phyloP scores from a whole-genome alignment of 345 rosid genomes.

The Brassica rapa region DNA sequence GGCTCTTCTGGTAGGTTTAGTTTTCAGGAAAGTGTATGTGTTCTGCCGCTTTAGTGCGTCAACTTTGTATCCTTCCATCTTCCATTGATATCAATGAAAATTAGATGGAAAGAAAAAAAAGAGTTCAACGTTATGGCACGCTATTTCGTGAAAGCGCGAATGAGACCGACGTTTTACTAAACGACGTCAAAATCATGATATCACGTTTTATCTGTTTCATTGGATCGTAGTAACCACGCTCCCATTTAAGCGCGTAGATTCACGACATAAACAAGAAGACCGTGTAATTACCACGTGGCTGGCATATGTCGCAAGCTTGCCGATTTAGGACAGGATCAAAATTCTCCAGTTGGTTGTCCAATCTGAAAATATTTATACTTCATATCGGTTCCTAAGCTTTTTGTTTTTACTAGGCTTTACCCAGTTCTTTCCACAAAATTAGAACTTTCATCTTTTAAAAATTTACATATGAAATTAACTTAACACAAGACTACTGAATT shows the following conservation, averaged over 20 bases:
- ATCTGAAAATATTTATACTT: background rate
- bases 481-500: background rate
- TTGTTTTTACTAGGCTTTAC: background rate
- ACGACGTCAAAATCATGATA: background rate
- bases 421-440: background rate
- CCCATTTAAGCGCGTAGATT: background rate
- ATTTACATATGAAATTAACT: background rate
- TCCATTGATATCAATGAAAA: too few species aligned
- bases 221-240: background rate
- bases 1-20: too few species aligned
- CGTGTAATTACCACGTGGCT: background rate
- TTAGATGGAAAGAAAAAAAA: too few species aligned
- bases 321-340: background rate
- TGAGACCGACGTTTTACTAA: background rate
- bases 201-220: too few species aligned
- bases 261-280: background rate
- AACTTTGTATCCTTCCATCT: too few species aligned
- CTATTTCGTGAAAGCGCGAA: background rate
- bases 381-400: background rate
- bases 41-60: too few species aligned
- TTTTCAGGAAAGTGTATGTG: too few species aligned
- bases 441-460: background rate
- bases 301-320: background rate
- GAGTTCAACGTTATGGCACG: constrained; percentile 30
- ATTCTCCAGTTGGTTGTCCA: background rate